A percentile compares a stretch with the other conserved stretches of the same genome.
phyloP scores from a whole-genome alignment of 2,329 filamentous ascomycete genomes.

The Dichotomopilus funicola region DNA sequence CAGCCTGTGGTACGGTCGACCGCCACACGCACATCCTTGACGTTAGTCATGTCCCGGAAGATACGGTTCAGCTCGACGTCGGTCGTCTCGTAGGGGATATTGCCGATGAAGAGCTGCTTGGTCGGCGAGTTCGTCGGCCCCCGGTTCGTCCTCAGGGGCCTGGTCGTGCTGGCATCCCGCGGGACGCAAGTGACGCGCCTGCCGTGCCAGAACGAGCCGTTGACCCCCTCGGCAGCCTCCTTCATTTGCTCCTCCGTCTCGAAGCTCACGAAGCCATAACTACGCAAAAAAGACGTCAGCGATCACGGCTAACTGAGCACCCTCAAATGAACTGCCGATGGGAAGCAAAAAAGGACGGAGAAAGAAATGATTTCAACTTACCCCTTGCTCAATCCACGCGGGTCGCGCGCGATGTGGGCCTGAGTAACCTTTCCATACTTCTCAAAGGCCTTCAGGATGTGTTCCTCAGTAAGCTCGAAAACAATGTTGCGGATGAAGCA shows the following conservation, averaged over 20 bases:
- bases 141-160: no score
- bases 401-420: constrained; percentile 27
- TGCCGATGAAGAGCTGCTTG: constrained; percentile 65
- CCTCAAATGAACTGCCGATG: no score
- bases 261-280: constrained; percentile 32
- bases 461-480: constrained; percentile 31
- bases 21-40: constrained; percentile 71
- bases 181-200: constrained; percentile 28
- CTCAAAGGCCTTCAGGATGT: constrained; percentile 29
- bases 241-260: constrained; percentile 18
- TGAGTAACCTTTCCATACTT: constrained; percentile 28
- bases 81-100: constrained; percentile 79
- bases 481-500: constrained; percentile 32
- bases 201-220: constrained; percentile 35
- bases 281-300: constrained; percentile 8
- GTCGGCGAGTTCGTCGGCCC: constrained; percentile 13
- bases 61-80: constrained; percentile 75
- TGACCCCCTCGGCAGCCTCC: constrained; percentile 25
- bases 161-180: constrained; percentile 8
- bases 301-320: no score
- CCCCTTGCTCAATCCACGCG: constrained; percentile 32
- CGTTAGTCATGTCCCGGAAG: constrained; percentile 63
- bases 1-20: constrained; percentile 76
- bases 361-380: constrained; percentile 17
- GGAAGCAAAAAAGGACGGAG: neutral